A percentile compares a stretch with the other conserved stretches of the same genome.
These are phyloP conservation scores for Pseudevernia furfuracea DNA, from an alignment of 495 filamentous ascomycete species.

Conservation along the genomic window DNA sequence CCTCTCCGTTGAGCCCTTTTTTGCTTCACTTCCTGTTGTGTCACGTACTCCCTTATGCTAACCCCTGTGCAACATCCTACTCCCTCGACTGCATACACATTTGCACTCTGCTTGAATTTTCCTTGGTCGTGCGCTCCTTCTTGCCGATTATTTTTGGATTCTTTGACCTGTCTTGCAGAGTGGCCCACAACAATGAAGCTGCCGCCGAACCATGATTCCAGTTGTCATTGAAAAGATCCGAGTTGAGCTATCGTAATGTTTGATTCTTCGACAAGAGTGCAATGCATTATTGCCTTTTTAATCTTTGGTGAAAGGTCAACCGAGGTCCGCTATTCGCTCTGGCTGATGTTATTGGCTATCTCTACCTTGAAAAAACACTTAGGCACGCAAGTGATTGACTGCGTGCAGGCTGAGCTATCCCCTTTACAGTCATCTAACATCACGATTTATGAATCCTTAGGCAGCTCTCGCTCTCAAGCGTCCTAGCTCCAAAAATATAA, in stretches of 20 bases:
- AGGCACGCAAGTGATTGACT: conserved; percentile 7
- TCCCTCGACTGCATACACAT: neutral
- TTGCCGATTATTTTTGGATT: neutral
- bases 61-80: neutral
- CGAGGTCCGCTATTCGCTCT: conserved; percentile 7
- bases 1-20: neutral
- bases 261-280: neutral
- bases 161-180: neutral
- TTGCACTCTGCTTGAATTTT: neutral
- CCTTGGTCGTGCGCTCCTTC: neutral
- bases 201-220: neutral
- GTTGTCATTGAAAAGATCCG: neutral
- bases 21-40: neutral
- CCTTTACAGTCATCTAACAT: neutral
- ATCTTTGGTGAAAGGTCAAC: neutral
- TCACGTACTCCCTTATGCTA: neutral
- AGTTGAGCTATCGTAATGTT: neutral
- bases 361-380: neutral
- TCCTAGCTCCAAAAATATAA: neutral
- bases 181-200: neutral
- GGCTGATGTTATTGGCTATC: conserved; percentile 8
- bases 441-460: neutral
- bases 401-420: neutral
- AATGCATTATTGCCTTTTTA: neutral
- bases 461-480: neutral